Evolutionary conservation across 2,329 filamentous ascomycete genomes (phyloP).

Genomic region (Incumbomyces delicatus): DNA sequence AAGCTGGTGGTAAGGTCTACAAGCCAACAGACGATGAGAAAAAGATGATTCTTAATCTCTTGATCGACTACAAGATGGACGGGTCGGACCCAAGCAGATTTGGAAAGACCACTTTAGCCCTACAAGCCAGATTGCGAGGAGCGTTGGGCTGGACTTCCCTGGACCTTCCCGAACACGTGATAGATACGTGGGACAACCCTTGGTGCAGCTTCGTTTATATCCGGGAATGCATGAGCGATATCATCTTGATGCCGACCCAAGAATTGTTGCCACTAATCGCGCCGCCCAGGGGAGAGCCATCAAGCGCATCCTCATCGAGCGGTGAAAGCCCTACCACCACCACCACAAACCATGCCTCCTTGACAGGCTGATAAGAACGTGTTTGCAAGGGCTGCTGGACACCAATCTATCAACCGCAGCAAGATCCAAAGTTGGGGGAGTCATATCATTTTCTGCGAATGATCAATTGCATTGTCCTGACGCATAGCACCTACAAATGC

Average conservation of each 20-base stretch:
- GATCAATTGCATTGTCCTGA: no score
- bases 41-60: constrained; percentile 13
- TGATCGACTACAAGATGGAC: constrained; percentile 18
- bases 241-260: constrained; percentile 16
- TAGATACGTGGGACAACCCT: constrained; percentile 20
- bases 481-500: no score
- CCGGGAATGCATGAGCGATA: constrained; percentile 18
- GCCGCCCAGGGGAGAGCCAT: background rate
- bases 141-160: constrained; percentile 15
- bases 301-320: no score
- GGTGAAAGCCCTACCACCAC: no score
- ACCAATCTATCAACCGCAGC: no score
- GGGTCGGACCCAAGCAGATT: constrained; percentile 9
- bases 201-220: constrained; percentile 20
- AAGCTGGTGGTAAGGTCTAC: constrained; percentile 14
- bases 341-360: no score
- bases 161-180: constrained; percentile 17
- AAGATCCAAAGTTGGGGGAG: no score
- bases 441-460: no score
- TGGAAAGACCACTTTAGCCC: constrained; percentile 18
- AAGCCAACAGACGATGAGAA: constrained; percentile 12
- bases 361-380: no score
- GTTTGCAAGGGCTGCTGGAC: no score
- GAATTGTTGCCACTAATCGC: constrained; percentile 16
- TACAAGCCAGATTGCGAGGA: constrained; percentile 16